Percentiles rank a stretch among this genome's conserved stretches.
Evolutionary conservation across 2,329 filamentous ascomycete genomes (phyloP).

Genomic region (Aspergillus quadricinctus): DNA sequence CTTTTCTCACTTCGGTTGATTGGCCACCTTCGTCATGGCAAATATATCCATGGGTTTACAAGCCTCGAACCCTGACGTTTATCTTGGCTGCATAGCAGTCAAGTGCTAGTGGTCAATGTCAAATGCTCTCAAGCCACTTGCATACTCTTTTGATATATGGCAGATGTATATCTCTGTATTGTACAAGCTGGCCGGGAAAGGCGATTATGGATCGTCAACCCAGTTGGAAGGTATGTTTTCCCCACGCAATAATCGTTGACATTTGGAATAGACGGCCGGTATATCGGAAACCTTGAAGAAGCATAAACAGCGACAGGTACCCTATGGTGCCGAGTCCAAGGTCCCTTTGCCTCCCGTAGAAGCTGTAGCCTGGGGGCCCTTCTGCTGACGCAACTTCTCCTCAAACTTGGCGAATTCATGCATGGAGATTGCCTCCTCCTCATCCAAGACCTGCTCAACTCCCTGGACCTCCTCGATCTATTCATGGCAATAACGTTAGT

Average conservation of each 20-base stretch:
- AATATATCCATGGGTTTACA: not conserved
- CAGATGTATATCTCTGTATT: not conserved
- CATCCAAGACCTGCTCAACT: constrained; percentile 83
- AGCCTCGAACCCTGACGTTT: not conserved
- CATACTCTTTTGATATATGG: not conserved
- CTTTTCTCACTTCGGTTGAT: not conserved
- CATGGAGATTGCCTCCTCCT: constrained; percentile 84
- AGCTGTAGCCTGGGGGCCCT: constrained; percentile 49
- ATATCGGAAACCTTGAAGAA: constrained; percentile 1
- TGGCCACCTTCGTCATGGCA: not conserved
- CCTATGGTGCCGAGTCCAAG: constrained; percentile 46
- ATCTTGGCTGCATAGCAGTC: not conserved
- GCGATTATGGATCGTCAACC: not conserved
- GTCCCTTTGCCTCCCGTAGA: constrained; percentile 49
- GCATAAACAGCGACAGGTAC: not conserved
- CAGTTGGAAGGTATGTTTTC: not conserved
- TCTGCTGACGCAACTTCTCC: constrained; percentile 66
- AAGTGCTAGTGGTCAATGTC: not conserved
- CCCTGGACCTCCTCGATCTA: constrained; percentile 94
- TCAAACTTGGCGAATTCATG: constrained; percentile 93
- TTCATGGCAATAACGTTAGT: constrained; percentile 6
- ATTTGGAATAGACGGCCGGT: not conserved
- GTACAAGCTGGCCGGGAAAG: not conserved
- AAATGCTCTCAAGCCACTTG: not conserved
- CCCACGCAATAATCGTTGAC: not conserved